Base-by-base conservation (phyloP, 495 filamentous ascomycete species). In the Peziza echinospora region DNA sequence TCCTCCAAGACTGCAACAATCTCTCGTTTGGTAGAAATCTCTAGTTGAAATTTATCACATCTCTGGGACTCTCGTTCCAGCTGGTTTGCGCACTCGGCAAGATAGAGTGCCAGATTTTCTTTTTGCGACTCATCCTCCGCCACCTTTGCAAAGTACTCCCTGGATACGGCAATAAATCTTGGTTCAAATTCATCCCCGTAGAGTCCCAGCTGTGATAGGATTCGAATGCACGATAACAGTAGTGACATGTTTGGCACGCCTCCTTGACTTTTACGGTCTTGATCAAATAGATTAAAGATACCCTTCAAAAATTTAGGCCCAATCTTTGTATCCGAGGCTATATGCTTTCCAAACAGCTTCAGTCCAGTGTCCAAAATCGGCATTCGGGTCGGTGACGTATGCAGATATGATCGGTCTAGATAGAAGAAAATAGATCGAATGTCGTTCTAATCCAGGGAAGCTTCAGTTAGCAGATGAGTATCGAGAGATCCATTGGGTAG, bases 371-470 rank as follows among this genome's bases (percentile, higher is more conserved):
- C 63, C 57, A 69, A 64, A 65, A 91, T 67, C 54, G 70, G 52
- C 52, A 52, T 44, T 72, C 70, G 17, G 64, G 65, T 59, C 73
- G 64, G 52, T 75, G 71, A 72, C 25, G 76, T 74, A 1, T 93
- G 65, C 19, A 97, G 71, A 58, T 82, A 93, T 4, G 84, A 82
- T 48, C 89, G 75, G 56, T 97, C 87, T 46, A 97, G 68, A 51
- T 85, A 94, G 56, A 80, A 86, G 65, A 93, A 96, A 24, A 93
- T 78, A 49, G 76, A 84, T 47, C 83, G 71, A 44, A 97, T 68
- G 17, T 72, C 77, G 30, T 72, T 70, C 82, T 84, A 53, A 50
- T n/a, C n/a, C n/a, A n/a, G n/a, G n/a, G n/a, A n/a, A n/a, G n/a
- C n/a, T n/a, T n/a, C n/a, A n/a, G n/a, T n/a, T n/a, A n/a, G n/a